These are phyloP conservation scores for Balansia obtecta DNA, from an alignment of 2,329 filamentous ascomycete species.

Conservation along the genomic window DNA sequence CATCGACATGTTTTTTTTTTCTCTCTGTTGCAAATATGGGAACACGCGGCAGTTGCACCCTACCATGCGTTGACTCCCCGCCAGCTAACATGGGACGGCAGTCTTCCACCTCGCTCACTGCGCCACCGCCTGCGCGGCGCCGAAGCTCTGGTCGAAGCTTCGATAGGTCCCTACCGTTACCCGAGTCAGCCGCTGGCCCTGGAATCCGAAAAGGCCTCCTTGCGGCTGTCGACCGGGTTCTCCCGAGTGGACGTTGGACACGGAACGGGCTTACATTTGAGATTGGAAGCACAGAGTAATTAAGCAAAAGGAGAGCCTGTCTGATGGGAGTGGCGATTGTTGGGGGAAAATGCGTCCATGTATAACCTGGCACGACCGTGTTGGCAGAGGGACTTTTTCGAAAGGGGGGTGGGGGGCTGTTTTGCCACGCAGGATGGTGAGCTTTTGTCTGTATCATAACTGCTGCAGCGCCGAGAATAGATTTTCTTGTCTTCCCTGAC, in stretches of 20 bases:
- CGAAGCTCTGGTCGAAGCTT: constrained; percentile 86
- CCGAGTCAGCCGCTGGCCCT: not conserved
- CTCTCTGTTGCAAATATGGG: constrained; percentile 5
- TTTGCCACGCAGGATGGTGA: constrained; percentile 1
- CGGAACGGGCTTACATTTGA: not conserved
- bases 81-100: not conserved
- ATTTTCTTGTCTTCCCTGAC: not conserved
- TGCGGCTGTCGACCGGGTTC: not conserved
- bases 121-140: constrained; percentile 81
- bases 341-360: constrained; percentile 2
- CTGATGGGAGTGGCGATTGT: not conserved
- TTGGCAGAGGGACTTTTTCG: constrained; percentile 1
- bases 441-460: constrained; percentile 7
- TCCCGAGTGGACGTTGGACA: not conserved
- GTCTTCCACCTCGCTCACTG: constrained; percentile 99
- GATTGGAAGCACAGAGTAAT: constrained; percentile 7
- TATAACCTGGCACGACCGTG: constrained; percentile 9
- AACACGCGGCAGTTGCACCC: not conserved
- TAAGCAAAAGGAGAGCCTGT: not conserved
- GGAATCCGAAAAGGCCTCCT: not conserved
- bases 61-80: not conserved
- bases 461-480: constrained; percentile 5
- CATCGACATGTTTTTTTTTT: not conserved
- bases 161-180: constrained; percentile 49
- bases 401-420: not conserved